Percentiles rank a stretch among this genome's conserved stretches.
Conservation (phyloP, 495 filamentous ascomycete species). For the Daldinia decipiens region DNA sequence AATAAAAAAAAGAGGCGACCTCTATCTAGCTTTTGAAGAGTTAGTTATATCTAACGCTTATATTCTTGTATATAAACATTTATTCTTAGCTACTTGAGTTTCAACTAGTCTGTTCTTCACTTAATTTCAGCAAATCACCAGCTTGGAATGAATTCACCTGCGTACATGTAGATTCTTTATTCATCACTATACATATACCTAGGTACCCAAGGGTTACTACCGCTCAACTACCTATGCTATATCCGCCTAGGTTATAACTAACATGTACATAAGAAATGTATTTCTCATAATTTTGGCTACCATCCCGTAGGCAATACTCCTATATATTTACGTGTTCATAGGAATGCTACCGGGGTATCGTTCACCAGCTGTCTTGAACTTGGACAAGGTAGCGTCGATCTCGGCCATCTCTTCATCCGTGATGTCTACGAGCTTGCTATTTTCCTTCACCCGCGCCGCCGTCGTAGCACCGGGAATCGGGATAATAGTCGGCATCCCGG, state of each 20-base stretch:
- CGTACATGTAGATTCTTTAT: not conserved
- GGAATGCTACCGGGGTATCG: constrained; percentile 14
- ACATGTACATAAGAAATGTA: not conserved
- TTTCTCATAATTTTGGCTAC: not conserved
- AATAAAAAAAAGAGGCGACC: not conserved
- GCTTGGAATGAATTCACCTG: too few species aligned
- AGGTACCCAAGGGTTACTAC: too few species aligned
- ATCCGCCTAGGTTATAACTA: not conserved
- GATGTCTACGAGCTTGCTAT: constrained; percentile 56
- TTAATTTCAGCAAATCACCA: not conserved
- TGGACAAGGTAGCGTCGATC: constrained; percentile 58
- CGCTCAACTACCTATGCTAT: not conserved
- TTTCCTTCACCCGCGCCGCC: constrained; percentile 60
- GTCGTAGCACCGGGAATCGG: constrained; percentile 84
- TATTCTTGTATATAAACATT: not conserved
- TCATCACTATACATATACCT: not conserved
- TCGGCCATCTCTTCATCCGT: constrained; percentile 59
- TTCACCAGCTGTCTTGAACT: constrained; percentile 16
- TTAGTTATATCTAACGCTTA: not conserved
- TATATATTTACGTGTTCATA: constrained; percentile 1
- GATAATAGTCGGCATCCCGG: constrained; percentile 72
- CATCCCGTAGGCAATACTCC: not conserved
- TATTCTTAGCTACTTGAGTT: not conserved
- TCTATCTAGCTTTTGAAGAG: not conserved
- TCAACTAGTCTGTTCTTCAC: not conserved